Conservation (phyloP, 2,329 filamentous ascomycete genomes). For the Colletotrichum abscissum region DNA sequence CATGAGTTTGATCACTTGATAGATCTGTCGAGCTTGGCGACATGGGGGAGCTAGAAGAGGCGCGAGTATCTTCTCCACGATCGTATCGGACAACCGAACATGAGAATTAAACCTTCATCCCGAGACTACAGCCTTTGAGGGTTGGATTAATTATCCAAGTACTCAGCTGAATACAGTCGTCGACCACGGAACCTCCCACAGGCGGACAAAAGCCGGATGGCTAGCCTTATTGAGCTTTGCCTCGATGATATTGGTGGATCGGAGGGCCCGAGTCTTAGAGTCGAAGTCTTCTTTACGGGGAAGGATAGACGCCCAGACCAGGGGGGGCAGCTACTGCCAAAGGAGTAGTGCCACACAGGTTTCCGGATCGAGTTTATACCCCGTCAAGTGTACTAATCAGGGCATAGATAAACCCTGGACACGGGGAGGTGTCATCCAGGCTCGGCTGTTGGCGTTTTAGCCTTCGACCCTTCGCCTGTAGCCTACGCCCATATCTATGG, state of each 20-base stretch:
- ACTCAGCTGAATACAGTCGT: too few relatives aligned
- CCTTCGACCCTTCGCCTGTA: background rate
- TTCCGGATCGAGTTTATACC: background rate
- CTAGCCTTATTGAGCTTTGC: background rate
- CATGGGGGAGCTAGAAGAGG: too few relatives aligned
- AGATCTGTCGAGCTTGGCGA: too few relatives aligned
- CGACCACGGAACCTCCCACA: background rate
- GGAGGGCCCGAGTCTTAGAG: background rate
- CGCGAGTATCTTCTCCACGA: too few relatives aligned
- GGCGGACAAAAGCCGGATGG: background rate
- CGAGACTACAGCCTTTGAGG: too few relatives aligned
- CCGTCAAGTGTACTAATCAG: background rate
- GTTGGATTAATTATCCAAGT: too few relatives aligned
- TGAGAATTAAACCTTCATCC: too few relatives aligned
- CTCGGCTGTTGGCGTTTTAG: background rate
- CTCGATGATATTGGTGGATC: too few relatives aligned
- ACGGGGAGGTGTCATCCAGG: background rate
- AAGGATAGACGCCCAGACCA: background rate
- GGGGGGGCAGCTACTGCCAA: background rate
- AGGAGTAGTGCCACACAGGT: background rate
- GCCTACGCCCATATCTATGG: too few relatives aligned
- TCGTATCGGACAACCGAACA: too few relatives aligned
- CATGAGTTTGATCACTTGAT: too few relatives aligned
- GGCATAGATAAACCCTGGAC: background rate
- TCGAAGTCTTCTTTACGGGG: background rate